These are phyloP conservation scores for Backusella westeae DNA, from an alignment of 192 early-diverging fungal genomes.

Conservation along the genomic window DNA sequence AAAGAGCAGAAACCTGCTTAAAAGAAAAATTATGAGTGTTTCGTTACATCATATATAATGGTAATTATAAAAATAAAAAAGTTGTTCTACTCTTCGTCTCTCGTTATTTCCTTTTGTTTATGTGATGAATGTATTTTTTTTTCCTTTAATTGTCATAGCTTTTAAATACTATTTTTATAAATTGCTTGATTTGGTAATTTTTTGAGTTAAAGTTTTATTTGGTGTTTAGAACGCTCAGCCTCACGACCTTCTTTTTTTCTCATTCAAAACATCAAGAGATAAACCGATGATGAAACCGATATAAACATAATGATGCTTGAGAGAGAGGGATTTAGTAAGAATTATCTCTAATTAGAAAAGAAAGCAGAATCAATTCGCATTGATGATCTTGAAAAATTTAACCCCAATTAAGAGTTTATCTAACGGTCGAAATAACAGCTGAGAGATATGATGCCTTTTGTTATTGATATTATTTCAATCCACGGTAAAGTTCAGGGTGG, in stretches of 20 bases:
- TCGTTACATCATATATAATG: neutral
- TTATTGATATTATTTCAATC: neutral
- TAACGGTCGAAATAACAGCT: neutral
- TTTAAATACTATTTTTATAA: neutral
- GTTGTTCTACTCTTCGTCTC: neutral
- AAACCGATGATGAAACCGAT: neutral
- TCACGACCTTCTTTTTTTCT: neutral
- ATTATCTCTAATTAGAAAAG: neutral
- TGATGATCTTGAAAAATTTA: no score
- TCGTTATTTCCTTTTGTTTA: neutral
- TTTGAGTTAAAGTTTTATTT: neutral
- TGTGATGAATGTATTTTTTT: neutral
- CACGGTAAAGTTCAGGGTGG: neutral
- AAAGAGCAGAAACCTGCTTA: neutral
- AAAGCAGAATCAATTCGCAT: neutral
- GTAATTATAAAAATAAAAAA: neutral
- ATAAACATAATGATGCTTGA: neutral
- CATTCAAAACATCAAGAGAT: neutral
- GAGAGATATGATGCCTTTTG: neutral
- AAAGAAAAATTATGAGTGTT: neutral
- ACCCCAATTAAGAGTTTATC: neutral
- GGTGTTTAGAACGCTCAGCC: neutral
- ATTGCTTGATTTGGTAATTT: neutral
- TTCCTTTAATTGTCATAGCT: neutral
- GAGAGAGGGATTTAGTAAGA: neutral